Conservation (phyloP, 2,329 filamentous ascomycete species). For the Fusarium dimerum region DNA sequence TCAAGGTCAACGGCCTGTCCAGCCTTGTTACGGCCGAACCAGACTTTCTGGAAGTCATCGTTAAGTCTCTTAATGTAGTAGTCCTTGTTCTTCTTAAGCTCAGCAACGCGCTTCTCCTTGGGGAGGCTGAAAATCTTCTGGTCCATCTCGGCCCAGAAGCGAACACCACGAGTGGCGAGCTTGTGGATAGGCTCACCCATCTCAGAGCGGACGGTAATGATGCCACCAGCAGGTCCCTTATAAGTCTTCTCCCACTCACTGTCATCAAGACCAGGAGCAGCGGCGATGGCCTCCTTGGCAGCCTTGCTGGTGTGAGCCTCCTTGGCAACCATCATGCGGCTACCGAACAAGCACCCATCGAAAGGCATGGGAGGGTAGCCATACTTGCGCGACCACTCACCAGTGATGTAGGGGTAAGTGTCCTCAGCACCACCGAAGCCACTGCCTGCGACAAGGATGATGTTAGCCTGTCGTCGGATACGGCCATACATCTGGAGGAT, state of each 20-base stretch:
- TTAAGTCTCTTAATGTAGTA: conserved; percentile 97
- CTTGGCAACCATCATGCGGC: conserved; percentile 92
- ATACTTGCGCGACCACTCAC: conserved; percentile 82
- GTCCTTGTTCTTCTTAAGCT: conserved; percentile 83
- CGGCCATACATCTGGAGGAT: conserved; percentile 89
- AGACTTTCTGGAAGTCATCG: conserved; percentile 94
- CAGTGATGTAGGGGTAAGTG: conserved; percentile 89
- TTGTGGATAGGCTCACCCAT: conserved; percentile 99
- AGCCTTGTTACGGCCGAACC: conserved; percentile 85
- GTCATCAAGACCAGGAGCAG: conserved; percentile 81
- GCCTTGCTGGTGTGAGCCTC: conserved; percentile 85
- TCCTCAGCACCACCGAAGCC: conserved; percentile 89
- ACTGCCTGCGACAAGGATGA: conserved; percentile 86
- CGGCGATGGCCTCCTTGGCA: conserved; percentile 87
- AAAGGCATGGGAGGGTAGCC: conserved; percentile 93
- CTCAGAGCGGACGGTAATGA: conserved; percentile 95
- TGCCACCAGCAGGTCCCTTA: conserved; percentile 85
- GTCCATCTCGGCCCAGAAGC: conserved; percentile 99
- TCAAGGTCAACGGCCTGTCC: conserved; percentile 85
- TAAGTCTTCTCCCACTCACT: conserved; percentile 90
- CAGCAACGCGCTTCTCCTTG: conserved; percentile 87
- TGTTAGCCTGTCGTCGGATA: conserved; percentile 81
- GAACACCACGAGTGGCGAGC: conserved; percentile 91
- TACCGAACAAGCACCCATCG: conserved; percentile 87
- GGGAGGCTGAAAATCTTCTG: conserved; percentile 96